Evolutionary conservation across 2,329 filamentous ascomycete species (phyloP).

Genomic region (Mycogone perniciosa): DNA sequence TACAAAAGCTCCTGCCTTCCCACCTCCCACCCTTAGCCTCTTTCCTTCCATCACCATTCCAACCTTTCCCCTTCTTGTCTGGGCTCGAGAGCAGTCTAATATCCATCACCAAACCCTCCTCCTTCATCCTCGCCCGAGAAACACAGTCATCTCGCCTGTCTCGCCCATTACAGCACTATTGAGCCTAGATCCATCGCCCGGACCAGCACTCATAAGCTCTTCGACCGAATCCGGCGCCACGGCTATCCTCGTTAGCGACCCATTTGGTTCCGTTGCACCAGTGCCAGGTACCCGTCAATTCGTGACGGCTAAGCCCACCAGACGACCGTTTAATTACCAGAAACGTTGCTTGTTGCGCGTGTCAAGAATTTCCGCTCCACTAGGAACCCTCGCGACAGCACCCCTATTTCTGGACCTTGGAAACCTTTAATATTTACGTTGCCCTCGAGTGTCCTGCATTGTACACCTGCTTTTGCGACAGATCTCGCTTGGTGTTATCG

Average conservation of each 20-base stretch:
- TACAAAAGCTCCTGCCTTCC: conserved; percentile 22
- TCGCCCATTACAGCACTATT: background rate
- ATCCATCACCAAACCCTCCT: conserved; percentile 4
- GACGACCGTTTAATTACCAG: background rate
- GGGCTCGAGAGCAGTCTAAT: background rate
- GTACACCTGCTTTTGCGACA: too few relatives aligned
- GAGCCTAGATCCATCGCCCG: background rate
- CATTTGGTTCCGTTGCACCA: conserved; percentile 10
- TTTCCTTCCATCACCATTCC: conserved; percentile 9
- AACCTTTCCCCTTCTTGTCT: background rate
- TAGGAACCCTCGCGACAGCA: too few relatives aligned
- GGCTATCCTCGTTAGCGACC: conserved; percentile 12
- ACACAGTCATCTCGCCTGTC: background rate
- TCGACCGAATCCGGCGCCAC: conserved; percentile 15
- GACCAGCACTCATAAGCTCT: conserved; percentile 3
- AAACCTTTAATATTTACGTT: too few relatives aligned
- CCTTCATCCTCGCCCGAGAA: background rate
- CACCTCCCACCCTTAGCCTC: conserved; percentile 12
- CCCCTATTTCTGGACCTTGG: too few relatives aligned
- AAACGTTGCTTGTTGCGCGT: too few relatives aligned
- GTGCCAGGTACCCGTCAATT: conserved; percentile 19
- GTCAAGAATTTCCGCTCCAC: too few relatives aligned
- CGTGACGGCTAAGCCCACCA: conserved; percentile 5
- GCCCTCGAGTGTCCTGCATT: too few relatives aligned
- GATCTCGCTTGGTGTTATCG: too few relatives aligned